Evolutionary conservation across 2,329 filamentous ascomycete species (phyloP).

Genomic region (Xylaria sp.): DNA sequence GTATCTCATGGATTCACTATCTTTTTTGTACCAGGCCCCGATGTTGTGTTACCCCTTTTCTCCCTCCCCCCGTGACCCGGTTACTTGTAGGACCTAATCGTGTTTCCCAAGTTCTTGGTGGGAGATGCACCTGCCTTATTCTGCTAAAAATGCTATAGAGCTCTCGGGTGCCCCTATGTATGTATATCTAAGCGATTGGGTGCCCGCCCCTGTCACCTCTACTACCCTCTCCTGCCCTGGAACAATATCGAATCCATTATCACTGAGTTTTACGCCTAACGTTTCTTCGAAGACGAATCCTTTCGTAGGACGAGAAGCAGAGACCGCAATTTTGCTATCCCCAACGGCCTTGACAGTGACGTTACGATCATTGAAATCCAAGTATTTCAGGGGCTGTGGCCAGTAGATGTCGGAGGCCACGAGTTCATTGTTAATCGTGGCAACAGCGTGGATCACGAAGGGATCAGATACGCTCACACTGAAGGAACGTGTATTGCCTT

Average conservation of each 20-base stretch:
- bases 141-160: constrained; percentile 23
- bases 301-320: constrained; percentile 57
- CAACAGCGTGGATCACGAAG: constrained; percentile 54
- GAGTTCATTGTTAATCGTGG: constrained; percentile 46
- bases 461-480: constrained; percentile 48
- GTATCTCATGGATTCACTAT: background rate
- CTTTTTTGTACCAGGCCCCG: too few relatives aligned
- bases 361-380: constrained; percentile 54
- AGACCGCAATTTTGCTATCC: constrained; percentile 36
- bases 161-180: constrained; percentile 36
- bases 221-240: constrained; percentile 49
- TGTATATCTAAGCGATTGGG: constrained; percentile 34
- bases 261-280: constrained; percentile 53
- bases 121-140: background rate
- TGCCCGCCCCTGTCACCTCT: constrained; percentile 29
- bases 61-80: background rate
- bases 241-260: constrained; percentile 64
- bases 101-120: background rate
- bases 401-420: constrained; percentile 59
- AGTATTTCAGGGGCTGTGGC: constrained; percentile 67
- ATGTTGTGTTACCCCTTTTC: background rate
- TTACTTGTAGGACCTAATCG: too few relatives aligned
- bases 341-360: constrained; percentile 43
- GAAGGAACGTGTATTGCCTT: constrained; percentile 33
- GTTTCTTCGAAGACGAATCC: constrained; percentile 60